These are phyloP conservation scores for Suhomyces pyralidae DNA, from an alignment of 805 yeast species.

Conservation along the genomic window DNA sequence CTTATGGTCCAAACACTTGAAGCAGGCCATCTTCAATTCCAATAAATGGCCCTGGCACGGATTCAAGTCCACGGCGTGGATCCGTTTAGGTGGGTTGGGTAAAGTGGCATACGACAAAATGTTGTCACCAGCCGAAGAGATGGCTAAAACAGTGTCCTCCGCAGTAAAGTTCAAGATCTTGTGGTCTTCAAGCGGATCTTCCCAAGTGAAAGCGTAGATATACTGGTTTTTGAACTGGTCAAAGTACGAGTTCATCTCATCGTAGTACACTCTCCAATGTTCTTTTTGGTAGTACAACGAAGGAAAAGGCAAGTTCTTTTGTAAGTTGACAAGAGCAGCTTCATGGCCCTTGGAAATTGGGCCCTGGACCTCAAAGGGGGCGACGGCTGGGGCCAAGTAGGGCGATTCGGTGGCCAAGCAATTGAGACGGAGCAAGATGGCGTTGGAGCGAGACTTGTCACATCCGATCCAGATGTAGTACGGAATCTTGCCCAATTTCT, in stretches of 20 bases:
- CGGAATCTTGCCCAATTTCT: conserved; percentile 67
- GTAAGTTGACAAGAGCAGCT: conserved; percentile 62
- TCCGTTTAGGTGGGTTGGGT: conserved; percentile 68
- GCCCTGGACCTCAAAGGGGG: conserved; percentile 23
- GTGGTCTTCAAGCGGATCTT: conserved; percentile 81
- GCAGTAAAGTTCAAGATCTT: conserved; percentile 57
- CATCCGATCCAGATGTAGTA: conserved; percentile 81
- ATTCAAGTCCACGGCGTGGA: conserved; percentile 82
- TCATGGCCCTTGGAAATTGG: conserved; percentile 69
- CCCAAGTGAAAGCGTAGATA: conserved; percentile 89
- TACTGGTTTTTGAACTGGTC: conserved; percentile 74
- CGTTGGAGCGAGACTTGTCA: conserved; percentile 35
- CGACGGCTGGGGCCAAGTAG: conserved; percentile 57
- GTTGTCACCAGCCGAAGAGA: conserved; percentile 86
- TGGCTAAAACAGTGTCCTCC: conserved; percentile 73
- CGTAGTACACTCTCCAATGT: conserved; percentile 77
- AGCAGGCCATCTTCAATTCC: conserved; percentile 73
- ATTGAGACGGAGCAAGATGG: conserved; percentile 60
- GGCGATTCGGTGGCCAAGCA: conserved; percentile 81
- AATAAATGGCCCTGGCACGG: conserved; percentile 80
- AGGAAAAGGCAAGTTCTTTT: conserved; percentile 71
- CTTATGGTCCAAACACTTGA: conserved; percentile 50
- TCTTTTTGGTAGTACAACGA: conserved; percentile 76
- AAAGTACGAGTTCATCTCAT: conserved; percentile 64
- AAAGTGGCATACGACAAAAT: conserved; percentile 69